A percentile compares a stretch with the other conserved stretches of the same genome.
phyloP scores from a whole-genome alignment of 345 rosid species.

The Citropsis articulata region DNA sequence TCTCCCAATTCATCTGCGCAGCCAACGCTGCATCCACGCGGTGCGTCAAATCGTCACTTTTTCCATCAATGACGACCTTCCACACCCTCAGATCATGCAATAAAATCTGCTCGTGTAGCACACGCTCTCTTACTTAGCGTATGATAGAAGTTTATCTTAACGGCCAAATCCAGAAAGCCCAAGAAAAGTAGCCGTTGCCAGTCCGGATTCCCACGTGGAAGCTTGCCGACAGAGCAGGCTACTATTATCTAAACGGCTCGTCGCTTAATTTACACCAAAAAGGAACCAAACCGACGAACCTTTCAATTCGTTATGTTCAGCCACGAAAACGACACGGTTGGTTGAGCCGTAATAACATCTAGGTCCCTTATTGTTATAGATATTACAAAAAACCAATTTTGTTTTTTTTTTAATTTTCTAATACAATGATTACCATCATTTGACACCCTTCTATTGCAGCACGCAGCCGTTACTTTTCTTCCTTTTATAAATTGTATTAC shows the following conservation, averaged over 20 bases:
- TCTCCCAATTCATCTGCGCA: background rate
- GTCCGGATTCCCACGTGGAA: slow-evolving; percentile 17
- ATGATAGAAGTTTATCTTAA: no score
- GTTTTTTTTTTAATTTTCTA: no score
- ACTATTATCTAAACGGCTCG: background rate
- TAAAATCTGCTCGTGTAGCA: background rate
- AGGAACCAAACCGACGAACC: background rate
- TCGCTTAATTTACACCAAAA: background rate
- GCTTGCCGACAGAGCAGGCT: slow-evolving; percentile 18
- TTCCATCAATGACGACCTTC: no score
- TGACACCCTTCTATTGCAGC: no score
- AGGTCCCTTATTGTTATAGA: background rate
- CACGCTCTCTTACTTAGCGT: background rate
- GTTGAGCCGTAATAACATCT: background rate
- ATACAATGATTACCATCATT: no score
- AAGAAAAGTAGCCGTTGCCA: slow-evolving; percentile 29
- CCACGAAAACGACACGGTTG: background rate
- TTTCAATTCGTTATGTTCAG: background rate
- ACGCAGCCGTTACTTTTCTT: no score
- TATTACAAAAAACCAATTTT: background rate
- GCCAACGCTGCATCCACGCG: slow-evolving; percentile 15
- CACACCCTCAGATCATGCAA: background rate
- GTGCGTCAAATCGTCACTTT: background rate
- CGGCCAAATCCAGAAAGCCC: background rate
- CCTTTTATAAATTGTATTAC: no score